Base-by-base conservation (phyloP, 2,329 filamentous ascomycete species). In the Penicillium sp. region DNA sequence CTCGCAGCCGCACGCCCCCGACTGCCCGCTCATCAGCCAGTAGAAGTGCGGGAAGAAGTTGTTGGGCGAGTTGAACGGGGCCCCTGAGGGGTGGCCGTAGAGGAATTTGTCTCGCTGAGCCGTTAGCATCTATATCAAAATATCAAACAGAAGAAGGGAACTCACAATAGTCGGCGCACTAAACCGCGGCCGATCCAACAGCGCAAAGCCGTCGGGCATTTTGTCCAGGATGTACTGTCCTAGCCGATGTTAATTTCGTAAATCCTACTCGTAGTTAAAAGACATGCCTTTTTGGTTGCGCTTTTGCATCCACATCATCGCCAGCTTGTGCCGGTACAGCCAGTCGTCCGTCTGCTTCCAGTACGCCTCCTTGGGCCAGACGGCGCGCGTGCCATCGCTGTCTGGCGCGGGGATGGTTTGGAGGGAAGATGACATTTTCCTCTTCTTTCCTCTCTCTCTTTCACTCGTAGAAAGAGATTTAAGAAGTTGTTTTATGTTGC, bases 31-130 rank as follows among this genome's bases (percentile, higher is more conserved):
- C 77, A 85, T 83, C 23, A 86, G 64, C 65, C 78, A 75, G 51
- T 76, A 69, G 64, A 86, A 85, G 59, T 87, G 84, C 0, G 79
- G 77, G 49, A 77, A 82, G 61, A 84, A 84, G 3, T 78, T 70
- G 20, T 75, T 75, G 0, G 79, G 75, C 0, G 83, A 86, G 47
- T 83, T 77, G 56, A 81, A 86, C 16, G 67, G 70, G 48, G 71
- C 70, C 7, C 77, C 76, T 7, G 69, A 67, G 0, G 81, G 82
- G 64, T 86, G 82, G 0, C 84, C 84, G 55, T 75, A 85, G 0
- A 86, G 68, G 55, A 81, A 84, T 50, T 78, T 76, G 64, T 85
- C 83, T 8, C 77, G 63, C 65, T 81, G 30, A 46, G n/a, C 11
- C 11, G 35, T 30, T 12, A 42, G 23, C 16, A 20, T 30, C 5